Evolutionary conservation across 2,329 filamentous ascomycete genomes (phyloP).

Genomic region (Passalora sequoiae): DNA sequence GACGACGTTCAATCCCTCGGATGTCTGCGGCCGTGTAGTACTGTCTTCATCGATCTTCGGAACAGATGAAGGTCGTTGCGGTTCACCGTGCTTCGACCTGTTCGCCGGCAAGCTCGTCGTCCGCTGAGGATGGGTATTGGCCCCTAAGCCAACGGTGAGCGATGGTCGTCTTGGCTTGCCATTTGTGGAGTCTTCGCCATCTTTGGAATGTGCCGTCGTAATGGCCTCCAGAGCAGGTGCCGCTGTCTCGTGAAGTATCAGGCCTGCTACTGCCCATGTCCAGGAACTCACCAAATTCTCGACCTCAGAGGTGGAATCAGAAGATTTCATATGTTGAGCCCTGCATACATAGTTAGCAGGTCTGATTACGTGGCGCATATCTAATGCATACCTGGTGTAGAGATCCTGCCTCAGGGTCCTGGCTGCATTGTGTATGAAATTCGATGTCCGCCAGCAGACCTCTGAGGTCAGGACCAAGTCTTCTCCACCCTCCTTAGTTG

Average conservation of each 20-base stretch:
- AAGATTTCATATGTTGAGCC: slow-evolving; percentile 1
- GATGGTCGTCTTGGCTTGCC: slow-evolving; percentile 21
- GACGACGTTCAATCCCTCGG: slow-evolving; percentile 12
- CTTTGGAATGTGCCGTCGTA: slow-evolving; percentile 9
- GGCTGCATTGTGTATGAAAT: slow-evolving; percentile 77
- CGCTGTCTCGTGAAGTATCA: slow-evolving; percentile 67
- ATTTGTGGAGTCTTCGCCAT: slow-evolving; percentile 14
- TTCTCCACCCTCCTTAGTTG: slow-evolving; percentile 47
- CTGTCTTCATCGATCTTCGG: slow-evolving; percentile 7
- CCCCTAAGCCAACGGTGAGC: slow-evolving; percentile 28
- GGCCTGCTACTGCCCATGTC: slow-evolving; percentile 69
- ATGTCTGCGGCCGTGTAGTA: slow-evolving; percentile 17
- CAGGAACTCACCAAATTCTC: slow-evolving; percentile 75
- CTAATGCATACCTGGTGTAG: slow-evolving; percentile 50
- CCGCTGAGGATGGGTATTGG: slow-evolving; percentile 31
- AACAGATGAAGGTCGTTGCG: slow-evolving; percentile 9
- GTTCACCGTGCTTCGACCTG: slow-evolving; percentile 8
- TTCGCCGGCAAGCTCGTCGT: slow-evolving; percentile 23
- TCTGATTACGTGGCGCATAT: background rate
- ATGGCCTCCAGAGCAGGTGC: slow-evolving; percentile 25
- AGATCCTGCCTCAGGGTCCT: slow-evolving; percentile 77
- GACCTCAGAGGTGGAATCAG: slow-evolving; percentile 45
- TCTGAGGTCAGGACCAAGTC: slow-evolving; percentile 78
- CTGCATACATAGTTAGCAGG: background rate
- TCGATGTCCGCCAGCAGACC: slow-evolving; percentile 73